These are phyloP conservation scores for Solanum hybrid DNA, from an alignment of 305 asterid genomes.

Conservation along the genomic window DNA sequence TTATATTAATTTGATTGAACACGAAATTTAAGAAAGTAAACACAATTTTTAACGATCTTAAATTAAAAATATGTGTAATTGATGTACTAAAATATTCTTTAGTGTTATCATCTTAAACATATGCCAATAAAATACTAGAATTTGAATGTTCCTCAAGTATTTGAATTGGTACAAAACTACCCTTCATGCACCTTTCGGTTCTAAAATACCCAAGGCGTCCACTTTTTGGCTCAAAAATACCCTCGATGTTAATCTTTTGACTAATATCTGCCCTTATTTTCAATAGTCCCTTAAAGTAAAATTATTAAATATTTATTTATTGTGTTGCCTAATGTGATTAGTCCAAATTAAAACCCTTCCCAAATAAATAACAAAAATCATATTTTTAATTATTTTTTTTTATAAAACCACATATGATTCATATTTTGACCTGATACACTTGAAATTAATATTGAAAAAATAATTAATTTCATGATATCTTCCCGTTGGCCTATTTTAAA, in stretches of 20 bases:
- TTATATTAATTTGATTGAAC: background rate
- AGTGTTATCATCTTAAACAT: background rate
- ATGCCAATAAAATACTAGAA: background rate
- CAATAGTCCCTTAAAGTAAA: background rate
- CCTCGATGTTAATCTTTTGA: background rate
- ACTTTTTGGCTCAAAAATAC: background rate
- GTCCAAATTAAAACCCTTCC: background rate
- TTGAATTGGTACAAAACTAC: background rate
- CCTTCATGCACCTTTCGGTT: background rate
- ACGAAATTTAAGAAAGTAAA: background rate
- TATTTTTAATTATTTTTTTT: no score
- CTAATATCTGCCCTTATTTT: background rate
- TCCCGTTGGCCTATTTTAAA: background rate
- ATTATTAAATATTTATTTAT: no score
- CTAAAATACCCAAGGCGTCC: background rate
- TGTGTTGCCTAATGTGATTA: background rate
- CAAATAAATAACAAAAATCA: background rate
- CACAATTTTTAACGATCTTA: background rate
- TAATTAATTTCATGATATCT: background rate
- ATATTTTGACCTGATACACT: background rate
- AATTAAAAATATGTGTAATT: background rate
- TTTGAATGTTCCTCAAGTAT: no score
- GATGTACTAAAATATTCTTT: background rate
- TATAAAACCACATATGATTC: background rate
- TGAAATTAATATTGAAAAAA: no score